Evolutionary conservation across 768 basidiomycete species (phyloP), one percentile per base, ranked within the genome.

Genomic region (Boletus rex-veris): DNA sequence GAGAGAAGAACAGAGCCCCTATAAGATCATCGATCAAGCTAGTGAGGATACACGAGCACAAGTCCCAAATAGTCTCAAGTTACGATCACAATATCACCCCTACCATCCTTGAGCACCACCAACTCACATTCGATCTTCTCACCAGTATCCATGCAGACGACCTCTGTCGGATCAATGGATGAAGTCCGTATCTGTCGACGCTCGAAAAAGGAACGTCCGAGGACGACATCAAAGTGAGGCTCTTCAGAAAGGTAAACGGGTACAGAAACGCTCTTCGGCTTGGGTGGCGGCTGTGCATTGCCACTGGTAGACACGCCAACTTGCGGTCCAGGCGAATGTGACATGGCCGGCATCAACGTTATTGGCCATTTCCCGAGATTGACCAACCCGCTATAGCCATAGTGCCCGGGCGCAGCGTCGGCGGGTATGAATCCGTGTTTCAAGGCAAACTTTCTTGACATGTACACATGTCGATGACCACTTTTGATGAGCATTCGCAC

Each of bases 401-500:
- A 93, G 55, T 86, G 81, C 7, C 97, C 97, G 7, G 92, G 93
- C 1, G 84, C 83, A 52, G 93, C 89, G 58, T 94, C 92, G 19
- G 77, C 74, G 2, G 92, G 91, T 52, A 98, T 89, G 68, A 99
- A 92, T 2, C 86, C 88, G 66, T 97, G 83, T 59, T 84, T 80
- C 57, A 85, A 74, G 2, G 97, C 97, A 64, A 98, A 99, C 65
- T 88, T 87, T 51, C 97, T 82, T 12, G 94, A 97, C 54, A 99
- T 88, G 72, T 99, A 99, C 47, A 98, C 95, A 63, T 95, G 86
- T 14, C 92, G 79, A 70, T 98, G 88, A 16, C 97, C 95, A 16
- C 83, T 80, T 71, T 92, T 96, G 55, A 99, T 77, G 37, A 98
- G 80, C 95, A 98, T 99, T 18, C 90, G 84, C 1, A 95, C 92